Evolutionary conservation across 1,284 basidiomycete genomes (phyloP), one percentile per base, ranked within the genome.

Genomic region (Boletus smithii): DNA sequence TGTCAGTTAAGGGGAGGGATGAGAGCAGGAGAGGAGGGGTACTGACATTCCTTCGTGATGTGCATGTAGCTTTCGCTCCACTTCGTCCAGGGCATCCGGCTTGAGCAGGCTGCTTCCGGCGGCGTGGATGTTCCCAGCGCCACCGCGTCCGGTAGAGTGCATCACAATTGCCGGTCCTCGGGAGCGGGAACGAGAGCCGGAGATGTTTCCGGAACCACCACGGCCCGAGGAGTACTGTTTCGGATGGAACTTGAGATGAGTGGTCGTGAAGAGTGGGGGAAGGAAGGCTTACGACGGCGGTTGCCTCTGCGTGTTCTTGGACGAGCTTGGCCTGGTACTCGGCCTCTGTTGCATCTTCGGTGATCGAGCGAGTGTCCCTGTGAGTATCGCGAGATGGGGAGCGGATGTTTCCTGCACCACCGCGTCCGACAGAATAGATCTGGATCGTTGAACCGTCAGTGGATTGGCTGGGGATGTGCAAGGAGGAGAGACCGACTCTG

Each of bases 391-490:
- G 76, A 14, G 86, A 85, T 0, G 83, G 81, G 4, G 85, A 83
- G 41, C 83, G 81, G 31, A 90, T 80, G 69, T 91, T 91, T 34
- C 88, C 88, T 16, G 76, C 77, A 22, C 88, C 88, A 30, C 88
- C 88, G 27, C 88, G 78, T 16, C 89, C 88, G 35, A 80, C 77
- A 32, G 83, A 83, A 53, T 71, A 73, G n/a, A 77, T 50, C 72
- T 84, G 51, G 8, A 8, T 27, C 2, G 14, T 9, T 36, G 26
- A 30, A 36, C 26, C 8, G 40, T 43, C 42, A 46, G 44, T 2
- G 7, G 8, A 24, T n/a, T 4, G 43, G 23, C 8, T 22, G 7
- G 24, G 31, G 23, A 26, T 18, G 22, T 3, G 36, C n/a, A 18
- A 26, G 24, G 10, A 18, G 17, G 7, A 34, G n/a, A n/a, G n/a